Evolutionary conservation across 2,329 filamentous ascomycete species (phyloP), one percentile per base, ranked within the genome.

Genomic region (Fusarium sp.): DNA sequence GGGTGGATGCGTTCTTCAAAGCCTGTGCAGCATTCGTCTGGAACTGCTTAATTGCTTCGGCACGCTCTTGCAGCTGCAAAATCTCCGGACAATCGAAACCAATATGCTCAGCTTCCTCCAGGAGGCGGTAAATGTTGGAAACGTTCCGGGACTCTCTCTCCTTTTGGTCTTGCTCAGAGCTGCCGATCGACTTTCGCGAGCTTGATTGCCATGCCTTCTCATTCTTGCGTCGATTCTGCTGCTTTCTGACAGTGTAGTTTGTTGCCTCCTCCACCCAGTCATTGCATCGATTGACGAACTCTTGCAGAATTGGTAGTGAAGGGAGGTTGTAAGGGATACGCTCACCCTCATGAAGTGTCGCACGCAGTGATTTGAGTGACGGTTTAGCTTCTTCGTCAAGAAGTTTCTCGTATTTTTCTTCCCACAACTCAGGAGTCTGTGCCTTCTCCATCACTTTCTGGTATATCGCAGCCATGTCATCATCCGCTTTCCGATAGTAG

Each of bases 241-340:
- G 95, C 82, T 99, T 99, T 72, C 96, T 92, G 60, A 96, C 94
- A 74, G 94, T 97, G 82, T 96, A 99, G 76, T 92, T 94, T 74
- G 93, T 96, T 68, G 96, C 96, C 81, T 98, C 95, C 74, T 98
- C 96, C 66, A 97, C 93, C 92, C 96, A 97, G 76, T 97, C 94
- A 78, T 97, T 96, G 83, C 96, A 98, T 74, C 93, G 91, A 72
- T 97, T 94, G 77, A 99, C 96, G 81, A 97, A 99, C 69, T 90
- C 88, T 79, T 89, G 91, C 71, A 99, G 85, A 72, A 92, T 88
- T 72, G 91, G 86, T 66, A 99, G 86, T 65, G 93, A 94, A 68
- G 90, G 89, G 65, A 99, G 86, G 58, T 93, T 91, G 83, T 92
- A 96, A 59, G 95, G 94, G 74, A 99, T 97, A 79, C 93, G 94